phyloP scores from a whole-genome alignment of 768 basidiomycete genomes.

The Auricularia cornea region DNA sequence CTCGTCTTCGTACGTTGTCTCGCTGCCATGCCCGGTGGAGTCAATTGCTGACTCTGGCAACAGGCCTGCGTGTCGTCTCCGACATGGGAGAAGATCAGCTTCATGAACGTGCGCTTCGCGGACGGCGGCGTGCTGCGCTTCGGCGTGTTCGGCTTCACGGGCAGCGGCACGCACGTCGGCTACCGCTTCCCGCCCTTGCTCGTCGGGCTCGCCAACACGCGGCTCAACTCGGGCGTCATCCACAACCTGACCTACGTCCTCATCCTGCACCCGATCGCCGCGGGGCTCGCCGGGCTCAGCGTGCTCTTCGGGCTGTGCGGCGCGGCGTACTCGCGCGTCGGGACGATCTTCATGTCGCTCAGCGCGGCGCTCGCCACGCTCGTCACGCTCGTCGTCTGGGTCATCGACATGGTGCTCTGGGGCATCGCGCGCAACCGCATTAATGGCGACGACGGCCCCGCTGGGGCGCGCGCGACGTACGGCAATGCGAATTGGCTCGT shows the following conservation, averaged over 20 bases:
- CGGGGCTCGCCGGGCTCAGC: conserved; percentile 56
- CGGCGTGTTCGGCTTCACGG: conserved; percentile 75
- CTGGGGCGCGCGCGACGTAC: conserved; percentile 41
- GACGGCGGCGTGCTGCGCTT: conserved; percentile 39
- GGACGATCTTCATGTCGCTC: conserved; percentile 73
- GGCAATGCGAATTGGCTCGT: conserved; percentile 83
- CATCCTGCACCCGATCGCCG: conserved; percentile 74
- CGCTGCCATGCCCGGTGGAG: conserved; percentile 1
- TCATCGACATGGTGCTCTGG: conserved; percentile 77
- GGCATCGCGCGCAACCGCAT: conserved; percentile 57
- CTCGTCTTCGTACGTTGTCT: conserved; percentile 58
- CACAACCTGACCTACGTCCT: conserved; percentile 65
- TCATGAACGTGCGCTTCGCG: conserved; percentile 43
- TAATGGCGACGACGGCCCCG: conserved; percentile 31
- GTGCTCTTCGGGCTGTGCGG: conserved; percentile 65
- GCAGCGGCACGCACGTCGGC: conserved; percentile 45
- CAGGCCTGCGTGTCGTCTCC: conserved; percentile 53
- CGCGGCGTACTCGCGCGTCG: conserved; percentile 50
- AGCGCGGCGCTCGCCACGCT: conserved; percentile 57
- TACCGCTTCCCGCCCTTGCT: conserved; percentile 37
- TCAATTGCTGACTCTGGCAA: conserved; percentile 31
- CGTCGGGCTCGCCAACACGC: conserved; percentile 29
- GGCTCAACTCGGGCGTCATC: conserved; percentile 44
- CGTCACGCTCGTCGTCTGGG: conserved; percentile 56
- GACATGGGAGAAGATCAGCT: conserved; percentile 64